These are phyloP conservation scores for Phytophthora citricola DNA, from an alignment of 352 stramenopile species.

Conservation along the genomic window DNA sequence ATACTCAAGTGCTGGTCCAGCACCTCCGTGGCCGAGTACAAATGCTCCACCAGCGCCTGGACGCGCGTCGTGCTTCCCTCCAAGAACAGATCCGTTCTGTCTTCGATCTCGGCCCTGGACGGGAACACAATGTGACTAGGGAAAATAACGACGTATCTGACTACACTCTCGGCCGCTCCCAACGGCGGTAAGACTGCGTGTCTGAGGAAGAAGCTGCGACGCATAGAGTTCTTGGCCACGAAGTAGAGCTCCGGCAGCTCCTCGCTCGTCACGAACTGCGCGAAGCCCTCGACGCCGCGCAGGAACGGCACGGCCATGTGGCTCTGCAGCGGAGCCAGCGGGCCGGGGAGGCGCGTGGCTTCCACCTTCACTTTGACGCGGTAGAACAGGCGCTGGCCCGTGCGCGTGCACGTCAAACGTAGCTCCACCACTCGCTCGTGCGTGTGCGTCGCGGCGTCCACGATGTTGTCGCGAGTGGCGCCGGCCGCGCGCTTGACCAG, in stretches of 20 bases:
- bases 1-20: slow-evolving; percentile 87
- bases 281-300: slow-evolving; percentile 70
- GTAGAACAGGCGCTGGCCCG: slow-evolving; percentile 74
- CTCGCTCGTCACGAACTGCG: slow-evolving; percentile 83
- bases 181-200: slow-evolving; percentile 76
- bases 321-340: slow-evolving; percentile 59
- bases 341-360: slow-evolving; percentile 48
- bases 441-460: slow-evolving; percentile 56
- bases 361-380: slow-evolving; percentile 67
- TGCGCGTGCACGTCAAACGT: slow-evolving; percentile 63
- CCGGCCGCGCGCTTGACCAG: slow-evolving; percentile 76
- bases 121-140: slow-evolving; percentile 81
- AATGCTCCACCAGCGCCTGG: slow-evolving; percentile 77
- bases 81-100: slow-evolving; percentile 76
- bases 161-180: slow-evolving; percentile 66
- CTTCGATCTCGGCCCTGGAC: slow-evolving; percentile 80
- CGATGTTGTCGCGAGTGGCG: slow-evolving; percentile 69
- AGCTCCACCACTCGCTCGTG: slow-evolving; percentile 65
- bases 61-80: slow-evolving; percentile 76
- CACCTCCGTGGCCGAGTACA: slow-evolving; percentile 86
- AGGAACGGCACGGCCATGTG: slow-evolving; percentile 72
- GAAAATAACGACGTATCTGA: slow-evolving; percentile 81
- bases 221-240: slow-evolving; percentile 84
- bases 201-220: slow-evolving; percentile 64
- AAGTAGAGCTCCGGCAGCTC: slow-evolving; percentile 88